Evolutionary conservation across 2,329 filamentous ascomycete species (phyloP).

Genomic region (Cordyceps tenuipes): DNA sequence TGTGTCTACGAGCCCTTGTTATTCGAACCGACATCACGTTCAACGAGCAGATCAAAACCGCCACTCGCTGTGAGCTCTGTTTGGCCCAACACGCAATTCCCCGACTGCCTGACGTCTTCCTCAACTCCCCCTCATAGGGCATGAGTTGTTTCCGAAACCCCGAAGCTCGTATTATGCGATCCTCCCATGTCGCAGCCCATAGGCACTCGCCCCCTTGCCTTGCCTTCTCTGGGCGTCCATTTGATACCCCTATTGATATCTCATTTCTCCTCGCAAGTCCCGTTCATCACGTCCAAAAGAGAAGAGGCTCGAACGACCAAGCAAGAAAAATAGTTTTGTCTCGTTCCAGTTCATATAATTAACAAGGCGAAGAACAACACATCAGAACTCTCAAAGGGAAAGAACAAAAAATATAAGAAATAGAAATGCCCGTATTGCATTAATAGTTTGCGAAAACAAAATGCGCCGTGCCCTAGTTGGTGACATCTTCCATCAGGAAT

Average conservation of each 20-base stretch:
- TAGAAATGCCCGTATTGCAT: background rate
- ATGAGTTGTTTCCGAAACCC: background rate
- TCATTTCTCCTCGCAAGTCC: background rate
- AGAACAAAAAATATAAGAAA: background rate
- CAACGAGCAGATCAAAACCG: background rate
- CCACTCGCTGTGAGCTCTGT: background rate
- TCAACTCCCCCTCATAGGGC: background rate
- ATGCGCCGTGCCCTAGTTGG: background rate
- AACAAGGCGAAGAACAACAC: conserved; percentile 4
- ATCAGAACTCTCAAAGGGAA: conserved; percentile 6
- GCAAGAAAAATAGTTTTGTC: conserved; percentile 9
- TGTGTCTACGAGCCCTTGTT: background rate
- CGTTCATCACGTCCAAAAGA: background rate
- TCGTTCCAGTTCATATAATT: conserved; percentile 2
- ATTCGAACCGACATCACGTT: background rate
- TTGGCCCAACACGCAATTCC: background rate
- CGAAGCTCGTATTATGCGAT: background rate
- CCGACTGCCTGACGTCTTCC: background rate
- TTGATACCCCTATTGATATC: background rate
- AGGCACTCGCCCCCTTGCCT: conserved; percentile 1
- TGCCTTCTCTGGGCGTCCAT: background rate
- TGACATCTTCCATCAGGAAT: background rate
- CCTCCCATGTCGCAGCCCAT: background rate
- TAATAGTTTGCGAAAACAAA: background rate
- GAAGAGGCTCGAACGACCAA: background rate